phyloP scores from a whole-genome alignment of 805 yeast genomes.

The Ascoidea asiatica region DNA sequence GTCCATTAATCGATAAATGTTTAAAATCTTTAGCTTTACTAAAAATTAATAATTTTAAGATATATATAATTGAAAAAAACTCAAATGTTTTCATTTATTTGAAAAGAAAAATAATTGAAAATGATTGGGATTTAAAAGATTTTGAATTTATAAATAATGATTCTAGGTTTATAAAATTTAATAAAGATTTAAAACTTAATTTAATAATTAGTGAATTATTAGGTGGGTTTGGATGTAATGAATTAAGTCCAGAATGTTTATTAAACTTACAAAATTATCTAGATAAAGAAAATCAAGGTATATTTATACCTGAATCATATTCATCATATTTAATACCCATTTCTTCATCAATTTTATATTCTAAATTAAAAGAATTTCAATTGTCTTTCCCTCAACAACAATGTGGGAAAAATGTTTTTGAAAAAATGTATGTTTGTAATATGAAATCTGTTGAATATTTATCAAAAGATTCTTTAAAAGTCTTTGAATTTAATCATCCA shows the following conservation, averaged over 20 bases:
- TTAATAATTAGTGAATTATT: conserved; percentile 68
- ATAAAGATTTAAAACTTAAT: conserved; percentile 23
- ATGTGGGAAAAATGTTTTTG: neutral
- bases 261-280: conserved; percentile 10
- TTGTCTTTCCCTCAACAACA: no score
- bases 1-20: conserved; percentile 55
- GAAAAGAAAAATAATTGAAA: conserved; percentile 27
- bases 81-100: conserved; percentile 41
- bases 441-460: neutral
- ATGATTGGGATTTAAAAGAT: conserved; percentile 40
- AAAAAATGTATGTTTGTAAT: neutral
- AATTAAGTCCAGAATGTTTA: conserved; percentile 74
- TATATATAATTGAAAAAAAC: conserved; percentile 65
- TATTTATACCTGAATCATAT: neutral
- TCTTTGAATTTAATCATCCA: neutral
- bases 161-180: conserved; percentile 36
- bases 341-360: neutral
- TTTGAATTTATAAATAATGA: conserved; percentile 38
- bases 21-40: conserved; percentile 26
- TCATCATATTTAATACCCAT: neutral
- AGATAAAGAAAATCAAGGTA: neutral
- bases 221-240: conserved; percentile 92
- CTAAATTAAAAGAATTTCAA: neutral
- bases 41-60: conserved; percentile 14
- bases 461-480: neutral